These are phyloP conservation scores for Quercus dentata DNA, from an alignment of 306 rosid genomes.

Conservation along the genomic window DNA sequence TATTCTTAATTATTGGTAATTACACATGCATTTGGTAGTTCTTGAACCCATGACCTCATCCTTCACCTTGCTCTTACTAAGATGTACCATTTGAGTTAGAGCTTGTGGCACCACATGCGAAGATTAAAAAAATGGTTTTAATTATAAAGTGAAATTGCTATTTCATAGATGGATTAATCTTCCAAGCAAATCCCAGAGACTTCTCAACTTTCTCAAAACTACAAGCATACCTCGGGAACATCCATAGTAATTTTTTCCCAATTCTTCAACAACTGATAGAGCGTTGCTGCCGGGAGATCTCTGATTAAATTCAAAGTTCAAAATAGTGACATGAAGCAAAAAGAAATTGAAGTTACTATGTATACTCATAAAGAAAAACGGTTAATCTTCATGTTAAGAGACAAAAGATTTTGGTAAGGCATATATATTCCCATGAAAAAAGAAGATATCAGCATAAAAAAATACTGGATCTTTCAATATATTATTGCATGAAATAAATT, in stretches of 20 bases:
- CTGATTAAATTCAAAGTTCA: conserved; percentile 44
- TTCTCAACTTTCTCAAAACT: conserved; percentile 6
- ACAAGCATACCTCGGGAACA: conserved; percentile 59
- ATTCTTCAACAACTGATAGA: conserved; percentile 56
- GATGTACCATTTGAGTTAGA: no score
- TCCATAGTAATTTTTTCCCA: conserved; percentile 66
- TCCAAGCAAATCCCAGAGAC: conserved; percentile 12
- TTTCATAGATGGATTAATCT: neutral
- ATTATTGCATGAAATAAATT: neutral
- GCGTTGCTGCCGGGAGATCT: conserved; percentile 62
- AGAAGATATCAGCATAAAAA: no score
- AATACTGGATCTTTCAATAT: neutral
- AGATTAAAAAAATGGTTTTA: neutral
- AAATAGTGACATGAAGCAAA: conserved; percentile 9
- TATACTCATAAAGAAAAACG: neutral
- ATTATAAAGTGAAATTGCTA: neutral
- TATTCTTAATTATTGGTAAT: no score
- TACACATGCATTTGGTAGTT: no score
- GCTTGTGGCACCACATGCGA: neutral
- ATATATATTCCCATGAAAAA: neutral
- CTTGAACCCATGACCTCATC: no score
- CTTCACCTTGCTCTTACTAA: no score
- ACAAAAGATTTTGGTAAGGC: neutral
- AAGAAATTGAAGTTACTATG: neutral
- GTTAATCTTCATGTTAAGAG: neutral